Conservation (phyloP, 495 filamentous ascomycete species). For the Penicillium alfredii region DNA sequence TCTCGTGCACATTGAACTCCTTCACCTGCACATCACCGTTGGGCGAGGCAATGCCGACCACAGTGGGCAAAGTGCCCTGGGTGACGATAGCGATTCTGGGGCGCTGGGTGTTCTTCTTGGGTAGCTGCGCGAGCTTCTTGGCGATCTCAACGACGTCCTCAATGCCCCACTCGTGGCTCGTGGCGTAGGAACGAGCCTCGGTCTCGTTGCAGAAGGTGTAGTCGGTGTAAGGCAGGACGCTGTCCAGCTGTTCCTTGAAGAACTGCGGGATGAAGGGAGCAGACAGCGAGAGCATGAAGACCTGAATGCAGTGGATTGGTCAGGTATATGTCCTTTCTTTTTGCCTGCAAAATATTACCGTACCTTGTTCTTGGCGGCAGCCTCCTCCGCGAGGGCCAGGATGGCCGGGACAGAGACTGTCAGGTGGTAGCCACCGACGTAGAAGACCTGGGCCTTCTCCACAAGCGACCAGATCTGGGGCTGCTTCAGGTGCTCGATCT, state of each 20-base stretch:
- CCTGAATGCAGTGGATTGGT: slow-evolving; percentile 28
- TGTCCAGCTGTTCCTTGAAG: slow-evolving; percentile 93
- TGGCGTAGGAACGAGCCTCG: slow-evolving; percentile 80
- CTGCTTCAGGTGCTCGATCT: slow-evolving; percentile 86
- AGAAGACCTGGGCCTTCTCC: slow-evolving; percentile 81
- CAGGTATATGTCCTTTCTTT: slow-evolving; percentile 1
- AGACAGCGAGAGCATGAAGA: slow-evolving; percentile 81
- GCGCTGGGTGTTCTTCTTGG: slow-evolving; percentile 81
- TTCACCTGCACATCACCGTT: slow-evolving; percentile 61
- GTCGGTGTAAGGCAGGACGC: slow-evolving; percentile 83
- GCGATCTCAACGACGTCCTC: slow-evolving; percentile 84
- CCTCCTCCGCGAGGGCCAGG: slow-evolving; percentile 81
- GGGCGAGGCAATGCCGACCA: slow-evolving; percentile 61
- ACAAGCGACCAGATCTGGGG: slow-evolving; percentile 87
- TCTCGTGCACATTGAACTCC: slow-evolving; percentile 72
- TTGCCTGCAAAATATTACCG: not conserved
- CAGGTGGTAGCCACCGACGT: slow-evolving; percentile 86
- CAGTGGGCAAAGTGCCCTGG: slow-evolving; percentile 83
- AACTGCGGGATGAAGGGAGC: slow-evolving; percentile 95
- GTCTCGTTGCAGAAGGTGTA: slow-evolving; percentile 96
- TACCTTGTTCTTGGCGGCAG: slow-evolving; percentile 79
- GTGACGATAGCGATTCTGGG: slow-evolving; percentile 83
- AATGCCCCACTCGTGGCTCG: slow-evolving; percentile 63
- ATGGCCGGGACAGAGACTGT: slow-evolving; percentile 87
- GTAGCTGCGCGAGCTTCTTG: slow-evolving; percentile 73